These are phyloP conservation scores for Paxillus involutus DNA, from an alignment of 768 basidiomycete species.

Conservation along the genomic window DNA sequence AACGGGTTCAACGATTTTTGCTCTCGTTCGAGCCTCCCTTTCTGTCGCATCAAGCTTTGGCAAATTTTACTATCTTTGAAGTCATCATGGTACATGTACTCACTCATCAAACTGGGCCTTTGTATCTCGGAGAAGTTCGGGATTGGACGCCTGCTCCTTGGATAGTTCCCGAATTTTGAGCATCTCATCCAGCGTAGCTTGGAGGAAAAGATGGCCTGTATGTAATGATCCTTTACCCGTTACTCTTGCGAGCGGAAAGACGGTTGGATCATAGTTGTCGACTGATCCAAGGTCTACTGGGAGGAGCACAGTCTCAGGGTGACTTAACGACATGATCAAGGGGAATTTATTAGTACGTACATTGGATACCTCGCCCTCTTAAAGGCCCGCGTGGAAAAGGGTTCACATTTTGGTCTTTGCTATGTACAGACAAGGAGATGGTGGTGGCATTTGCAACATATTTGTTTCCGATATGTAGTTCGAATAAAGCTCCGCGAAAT, in stretches of 20 bases:
- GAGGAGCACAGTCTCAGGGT: neutral
- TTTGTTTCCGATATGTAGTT: too few species aligned
- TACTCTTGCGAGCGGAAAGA: constrained; percentile 1
- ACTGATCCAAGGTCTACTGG: neutral
- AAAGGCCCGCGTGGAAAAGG: too few species aligned
- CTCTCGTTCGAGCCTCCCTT: neutral
- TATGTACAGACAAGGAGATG: too few species aligned
- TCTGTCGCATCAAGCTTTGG: neutral
- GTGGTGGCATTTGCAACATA: too few species aligned
- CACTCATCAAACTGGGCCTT: constrained; percentile 1
- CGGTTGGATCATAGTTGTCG: neutral
- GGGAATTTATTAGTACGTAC: too few species aligned
- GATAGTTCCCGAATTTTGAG: neutral
- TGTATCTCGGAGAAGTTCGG: neutral
- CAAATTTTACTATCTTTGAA: neutral
- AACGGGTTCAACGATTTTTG: neutral
- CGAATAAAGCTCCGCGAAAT: too few species aligned
- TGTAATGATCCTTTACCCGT: neutral
- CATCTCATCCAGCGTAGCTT: constrained; percentile 5
- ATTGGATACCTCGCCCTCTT: too few species aligned
- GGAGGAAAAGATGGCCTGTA: neutral
- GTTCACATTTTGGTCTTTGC: too few species aligned
- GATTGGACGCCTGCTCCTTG: neutral
- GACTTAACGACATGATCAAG: too few species aligned
- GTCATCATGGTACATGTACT: neutral